Evolutionary conservation across 805 yeast species (phyloP).

Genomic region (Lachancea lanzarotensis): DNA sequence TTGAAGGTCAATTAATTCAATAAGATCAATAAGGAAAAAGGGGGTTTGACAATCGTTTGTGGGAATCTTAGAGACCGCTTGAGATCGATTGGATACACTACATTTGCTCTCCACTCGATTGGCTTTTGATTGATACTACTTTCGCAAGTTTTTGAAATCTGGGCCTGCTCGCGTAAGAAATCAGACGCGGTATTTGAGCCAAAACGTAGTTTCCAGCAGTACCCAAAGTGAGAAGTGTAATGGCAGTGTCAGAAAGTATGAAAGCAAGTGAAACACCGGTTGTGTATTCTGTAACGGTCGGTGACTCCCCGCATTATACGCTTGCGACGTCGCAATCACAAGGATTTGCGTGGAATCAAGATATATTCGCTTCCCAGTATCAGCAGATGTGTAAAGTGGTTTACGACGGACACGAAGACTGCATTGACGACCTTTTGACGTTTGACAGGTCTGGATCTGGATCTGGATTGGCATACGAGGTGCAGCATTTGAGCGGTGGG

Average conservation of each 20-base stretch:
- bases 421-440: constrained; percentile 13
- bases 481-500: neutral
- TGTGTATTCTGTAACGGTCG: constrained; percentile 16
- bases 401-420: constrained; percentile 30
- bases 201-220: neutral
- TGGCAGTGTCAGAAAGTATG: constrained; percentile 9
- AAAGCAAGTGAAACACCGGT: constrained; percentile 17
- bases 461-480: neutral
- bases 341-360: constrained; percentile 74
- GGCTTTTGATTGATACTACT: neutral
- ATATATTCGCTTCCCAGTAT: constrained; percentile 63
- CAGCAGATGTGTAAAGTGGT: constrained; percentile 47
- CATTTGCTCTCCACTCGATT: neutral
- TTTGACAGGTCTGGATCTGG: neutral
- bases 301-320: constrained; percentile 14
- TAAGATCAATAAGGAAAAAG: too few relatives aligned
- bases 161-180: neutral
- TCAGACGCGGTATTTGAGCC: neutral
- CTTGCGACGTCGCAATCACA: constrained; percentile 45
- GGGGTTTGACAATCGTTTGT: too few relatives aligned
- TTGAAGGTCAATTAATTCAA: too few relatives aligned
- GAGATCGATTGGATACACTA: too few relatives aligned
- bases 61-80: too few relatives aligned
- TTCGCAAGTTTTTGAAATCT: neutral
- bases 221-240: too few relatives aligned